Percentiles rank a stretch among this genome's conserved stretches.
Conservation (phyloP, 148 eudicot genomes). For the Amaranthus cruentus region DNA sequence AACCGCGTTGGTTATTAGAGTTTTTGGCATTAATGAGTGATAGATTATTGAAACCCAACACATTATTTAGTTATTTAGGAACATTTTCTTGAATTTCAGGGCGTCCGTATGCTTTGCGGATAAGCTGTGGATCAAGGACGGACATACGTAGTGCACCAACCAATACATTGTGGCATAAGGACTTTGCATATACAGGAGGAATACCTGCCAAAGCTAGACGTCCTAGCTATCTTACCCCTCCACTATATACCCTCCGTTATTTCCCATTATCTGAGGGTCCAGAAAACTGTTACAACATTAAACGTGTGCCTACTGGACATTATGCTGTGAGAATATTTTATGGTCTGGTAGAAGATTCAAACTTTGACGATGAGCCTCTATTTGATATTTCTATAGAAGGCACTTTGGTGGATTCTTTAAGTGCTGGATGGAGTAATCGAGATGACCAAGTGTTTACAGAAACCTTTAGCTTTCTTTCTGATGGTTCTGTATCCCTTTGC, state of each 20-base stretch:
- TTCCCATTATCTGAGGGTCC: slow-evolving; percentile 92
- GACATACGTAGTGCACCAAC: slow-evolving; percentile 61
- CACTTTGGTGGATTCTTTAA: slow-evolving; percentile 64
- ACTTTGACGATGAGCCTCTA: slow-evolving; percentile 80
- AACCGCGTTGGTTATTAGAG: not conserved
- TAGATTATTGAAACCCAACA: not conserved
- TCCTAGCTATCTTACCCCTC: slow-evolving; percentile 78
- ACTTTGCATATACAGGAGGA: slow-evolving; percentile 88
- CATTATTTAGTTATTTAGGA: not conserved
- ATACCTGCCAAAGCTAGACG: slow-evolving; percentile 70
- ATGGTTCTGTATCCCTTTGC: slow-evolving; percentile 70
- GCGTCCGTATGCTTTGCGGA: slow-evolving; percentile 68
- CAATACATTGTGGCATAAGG: slow-evolving; percentile 81
- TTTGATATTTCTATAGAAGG: slow-evolving; percentile 91
- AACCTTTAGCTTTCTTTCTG: slow-evolving; percentile 61
- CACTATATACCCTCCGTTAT: slow-evolving; percentile 63
- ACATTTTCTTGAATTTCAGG: slow-evolving; percentile 32
- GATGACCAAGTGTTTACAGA: slow-evolving; percentile 77
- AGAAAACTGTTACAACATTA: slow-evolving; percentile 79
- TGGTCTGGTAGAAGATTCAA: slow-evolving; percentile 69
- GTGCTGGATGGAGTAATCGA: slow-evolving; percentile 77
- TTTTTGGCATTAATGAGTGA: not conserved
- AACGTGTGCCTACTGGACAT: slow-evolving; percentile 69
- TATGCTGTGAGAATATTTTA: slow-evolving; percentile 71
- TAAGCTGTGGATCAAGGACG: slow-evolving; percentile 87